phyloP scores from a whole-genome alignment of 805 yeast species.

The Yamadazyma tumulicola region DNA sequence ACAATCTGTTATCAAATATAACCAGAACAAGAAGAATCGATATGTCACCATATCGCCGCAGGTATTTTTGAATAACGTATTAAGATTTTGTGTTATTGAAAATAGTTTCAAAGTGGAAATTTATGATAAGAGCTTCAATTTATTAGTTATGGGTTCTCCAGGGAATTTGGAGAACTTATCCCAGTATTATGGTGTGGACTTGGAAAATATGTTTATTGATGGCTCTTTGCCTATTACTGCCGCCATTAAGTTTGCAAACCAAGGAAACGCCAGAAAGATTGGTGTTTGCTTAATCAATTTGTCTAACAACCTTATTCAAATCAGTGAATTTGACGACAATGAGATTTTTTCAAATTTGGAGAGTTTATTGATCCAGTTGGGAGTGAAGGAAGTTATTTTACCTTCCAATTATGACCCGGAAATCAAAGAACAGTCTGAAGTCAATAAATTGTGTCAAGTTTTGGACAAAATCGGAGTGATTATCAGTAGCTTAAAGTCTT shows the following conservation, averaged over 20 bases:
- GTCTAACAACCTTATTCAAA: slow-evolving; percentile 59
- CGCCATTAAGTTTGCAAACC: slow-evolving; percentile 31
- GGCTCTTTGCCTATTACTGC: slow-evolving; percentile 41
- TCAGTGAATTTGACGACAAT: slow-evolving; percentile 80
- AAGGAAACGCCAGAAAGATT: slow-evolving; percentile 45
- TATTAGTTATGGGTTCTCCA: slow-evolving; percentile 70
- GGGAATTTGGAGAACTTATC: slow-evolving; percentile 69
- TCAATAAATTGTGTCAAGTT: slow-evolving; percentile 63
- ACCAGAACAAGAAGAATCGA: slow-evolving; percentile 39
- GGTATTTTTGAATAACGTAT: slow-evolving; percentile 58
- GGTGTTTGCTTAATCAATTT: slow-evolving; percentile 83
- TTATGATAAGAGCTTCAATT: slow-evolving; percentile 63
- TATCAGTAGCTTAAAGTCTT: slow-evolving; percentile 53
- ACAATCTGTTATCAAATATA: slow-evolving; percentile 68
- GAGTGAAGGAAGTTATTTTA: slow-evolving; percentile 79
- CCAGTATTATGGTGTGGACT: slow-evolving; percentile 33
- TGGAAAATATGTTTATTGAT: slow-evolving; percentile 61
- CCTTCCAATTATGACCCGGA: slow-evolving; percentile 39
- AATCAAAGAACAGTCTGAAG: slow-evolving; percentile 47
- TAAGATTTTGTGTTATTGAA: slow-evolving; percentile 65
- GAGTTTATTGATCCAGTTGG: slow-evolving; percentile 80
- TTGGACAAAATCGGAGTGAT: slow-evolving; percentile 73
- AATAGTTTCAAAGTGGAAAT: slow-evolving; percentile 77
- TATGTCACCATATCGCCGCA: slow-evolving; percentile 78
- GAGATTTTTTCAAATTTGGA: slow-evolving; percentile 86